phyloP scores from a whole-genome alignment of 2,329 filamentous ascomycete genomes.

The Penicillium sp. region DNA sequence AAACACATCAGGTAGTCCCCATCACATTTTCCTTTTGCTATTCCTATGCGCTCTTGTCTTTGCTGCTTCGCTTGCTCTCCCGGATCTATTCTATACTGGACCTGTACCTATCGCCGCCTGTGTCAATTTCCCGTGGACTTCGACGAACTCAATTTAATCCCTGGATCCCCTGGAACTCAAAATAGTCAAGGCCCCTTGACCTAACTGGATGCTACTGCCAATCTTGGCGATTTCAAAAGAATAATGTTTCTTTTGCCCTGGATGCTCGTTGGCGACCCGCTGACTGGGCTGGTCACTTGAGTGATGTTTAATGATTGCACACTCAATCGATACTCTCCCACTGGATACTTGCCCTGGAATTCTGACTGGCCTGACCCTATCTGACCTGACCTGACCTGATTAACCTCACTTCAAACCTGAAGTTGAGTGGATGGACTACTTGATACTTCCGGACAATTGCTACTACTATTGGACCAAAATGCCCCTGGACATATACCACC shows the following conservation, averaged over 20 bases:
- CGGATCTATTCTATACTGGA: conserved; percentile 21
- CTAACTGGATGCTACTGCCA: conserved; percentile 20
- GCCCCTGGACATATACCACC: conserved; percentile 4
- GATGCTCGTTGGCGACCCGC: conserved; percentile 36
- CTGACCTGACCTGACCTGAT: conserved; percentile 11
- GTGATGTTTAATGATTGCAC: conserved; percentile 48
- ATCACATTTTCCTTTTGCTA: conserved; percentile 36
- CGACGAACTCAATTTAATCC: conserved; percentile 7
- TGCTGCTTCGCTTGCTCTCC: conserved; percentile 10
- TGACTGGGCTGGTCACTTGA: conserved; percentile 40
- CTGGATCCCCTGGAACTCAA: conserved; percentile 19
- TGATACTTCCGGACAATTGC: conserved; percentile 12
- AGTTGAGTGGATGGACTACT: conserved; percentile 29
- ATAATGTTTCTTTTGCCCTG: conserved; percentile 30
- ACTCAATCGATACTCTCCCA: conserved; percentile 26
- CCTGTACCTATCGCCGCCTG: conserved; percentile 25
- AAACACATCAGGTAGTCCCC: conserved; percentile 49
- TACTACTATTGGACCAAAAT: conserved; percentile 5
- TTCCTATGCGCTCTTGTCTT: conserved; percentile 22
- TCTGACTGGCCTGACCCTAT: neutral
- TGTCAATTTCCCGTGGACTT: conserved; percentile 10
- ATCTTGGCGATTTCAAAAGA: conserved; percentile 23
- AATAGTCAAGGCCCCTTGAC: conserved; percentile 13
- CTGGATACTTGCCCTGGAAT: conserved; percentile 22
- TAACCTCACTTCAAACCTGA: conserved; percentile 32